A percentile compares a stretch with the other conserved stretches of the same genome.
Conservation (phyloP, 192 early-diverging fungal genomes). For the Anaeromyces robustus region DNA sequence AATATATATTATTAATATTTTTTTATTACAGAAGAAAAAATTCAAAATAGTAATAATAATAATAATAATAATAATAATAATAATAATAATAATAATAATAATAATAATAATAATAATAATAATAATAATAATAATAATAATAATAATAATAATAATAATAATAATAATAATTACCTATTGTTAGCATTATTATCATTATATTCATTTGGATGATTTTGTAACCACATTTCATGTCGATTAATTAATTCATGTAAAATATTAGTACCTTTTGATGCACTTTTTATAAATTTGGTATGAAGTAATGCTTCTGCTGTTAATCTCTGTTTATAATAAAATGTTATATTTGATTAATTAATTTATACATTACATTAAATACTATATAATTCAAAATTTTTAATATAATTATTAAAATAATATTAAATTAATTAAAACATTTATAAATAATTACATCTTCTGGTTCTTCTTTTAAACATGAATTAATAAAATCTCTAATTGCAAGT, state of each 20-base stretch:
- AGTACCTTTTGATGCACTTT: constrained; percentile 27
- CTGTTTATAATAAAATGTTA: constrained; percentile 13
- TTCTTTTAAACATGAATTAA: constrained; percentile 65
- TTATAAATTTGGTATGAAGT: constrained; percentile 63
- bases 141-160: no score
- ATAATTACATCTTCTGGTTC: constrained; percentile 57
- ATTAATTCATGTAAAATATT: constrained; percentile 46
- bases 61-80: no score
- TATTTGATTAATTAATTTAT: background rate
- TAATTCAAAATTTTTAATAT: no score
- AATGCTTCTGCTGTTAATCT: constrained; percentile 77
- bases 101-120: no score
- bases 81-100: no score
- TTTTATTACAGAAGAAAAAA: no score
- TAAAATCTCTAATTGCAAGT: constrained; percentile 74
- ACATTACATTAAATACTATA: no score
- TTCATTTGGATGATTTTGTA: background rate
- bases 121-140: no score
- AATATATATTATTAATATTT: no score
- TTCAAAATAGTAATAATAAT: no score
- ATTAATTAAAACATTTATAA: background rate
- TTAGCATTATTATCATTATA: background rate
- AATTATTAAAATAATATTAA: background rate
- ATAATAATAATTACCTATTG: no score
- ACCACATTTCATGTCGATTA: constrained; percentile 39